phyloP scores from a whole-genome alignment of 306 rosid genomes.

The Cucumis hystrix region DNA sequence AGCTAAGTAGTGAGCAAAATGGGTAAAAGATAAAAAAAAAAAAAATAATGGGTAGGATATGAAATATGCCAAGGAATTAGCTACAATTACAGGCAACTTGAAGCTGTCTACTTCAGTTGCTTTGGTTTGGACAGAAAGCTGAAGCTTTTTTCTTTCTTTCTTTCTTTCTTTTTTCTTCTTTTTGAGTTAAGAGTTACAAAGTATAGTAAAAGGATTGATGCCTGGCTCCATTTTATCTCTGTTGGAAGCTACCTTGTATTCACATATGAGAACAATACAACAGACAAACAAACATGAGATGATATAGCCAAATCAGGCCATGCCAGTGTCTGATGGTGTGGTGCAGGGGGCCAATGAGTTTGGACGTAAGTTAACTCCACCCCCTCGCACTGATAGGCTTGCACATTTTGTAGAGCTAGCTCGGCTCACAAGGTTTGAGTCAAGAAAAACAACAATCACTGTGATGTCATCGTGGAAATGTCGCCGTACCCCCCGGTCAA shows the following conservation, averaged over 20 bases:
- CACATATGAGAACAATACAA: constrained; percentile 63
- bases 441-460: constrained; percentile 51
- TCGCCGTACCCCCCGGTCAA: constrained; percentile 58
- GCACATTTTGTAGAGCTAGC: constrained; percentile 39
- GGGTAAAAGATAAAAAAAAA: not conserved
- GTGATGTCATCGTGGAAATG: constrained; percentile 72
- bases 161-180: not conserved
- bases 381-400: constrained; percentile 45
- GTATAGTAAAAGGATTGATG: constrained; percentile 52
- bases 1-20: constrained; percentile 3
- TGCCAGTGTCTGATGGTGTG: constrained; percentile 31
- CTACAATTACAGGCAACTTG: constrained; percentile 32
- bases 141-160: constrained; percentile 20
- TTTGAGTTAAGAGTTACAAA: constrained; percentile 55
- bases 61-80: constrained; percentile 26
- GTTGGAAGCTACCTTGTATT: constrained; percentile 63
- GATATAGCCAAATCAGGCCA: constrained; percentile 26
- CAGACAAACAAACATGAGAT: constrained; percentile 19
- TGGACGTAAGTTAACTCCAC: constrained; percentile 40
- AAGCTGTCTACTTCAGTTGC: constrained; percentile 30
- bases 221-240: constrained; percentile 32
- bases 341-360: constrained; percentile 53
- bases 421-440: constrained; percentile 45
- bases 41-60: constrained; percentile 8
- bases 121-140: constrained; percentile 17